phyloP scores from a whole-genome alignment of 2,329 filamentous ascomycete species.

The Claviceps paspali region DNA sequence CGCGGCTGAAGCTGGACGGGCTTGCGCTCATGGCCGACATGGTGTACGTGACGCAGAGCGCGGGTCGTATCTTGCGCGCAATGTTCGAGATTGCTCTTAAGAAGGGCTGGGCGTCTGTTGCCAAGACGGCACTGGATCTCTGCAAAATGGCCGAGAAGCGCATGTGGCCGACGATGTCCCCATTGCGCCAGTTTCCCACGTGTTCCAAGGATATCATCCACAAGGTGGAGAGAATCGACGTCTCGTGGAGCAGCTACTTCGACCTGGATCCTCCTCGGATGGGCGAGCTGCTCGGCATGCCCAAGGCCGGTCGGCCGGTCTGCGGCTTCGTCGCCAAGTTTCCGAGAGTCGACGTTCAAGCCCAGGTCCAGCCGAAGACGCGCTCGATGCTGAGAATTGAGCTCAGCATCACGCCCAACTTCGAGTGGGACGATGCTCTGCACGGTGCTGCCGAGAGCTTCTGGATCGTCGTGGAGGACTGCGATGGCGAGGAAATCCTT shows the following conservation, averaged over 20 bases:
- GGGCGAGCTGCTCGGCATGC: slow-evolving; percentile 85
- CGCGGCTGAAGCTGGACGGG: slow-evolving; percentile 81
- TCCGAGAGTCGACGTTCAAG: slow-evolving; percentile 80
- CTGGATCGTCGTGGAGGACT: slow-evolving; percentile 96
- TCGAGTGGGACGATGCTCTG: slow-evolving; percentile 83
- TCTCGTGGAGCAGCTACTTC: slow-evolving; percentile 87
- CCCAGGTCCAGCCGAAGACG: slow-evolving; percentile 87
- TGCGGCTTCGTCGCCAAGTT: slow-evolving; percentile 85
- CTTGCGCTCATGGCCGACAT: slow-evolving; percentile 95
- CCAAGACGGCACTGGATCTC: slow-evolving; percentile 80
- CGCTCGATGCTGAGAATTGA: slow-evolving; percentile 84
- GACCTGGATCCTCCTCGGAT: slow-evolving; percentile 92
- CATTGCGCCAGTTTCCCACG: slow-evolving; percentile 72
- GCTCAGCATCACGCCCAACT: slow-evolving; percentile 82
- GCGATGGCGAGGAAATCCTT: slow-evolving; percentile 88
- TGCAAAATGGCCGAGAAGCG: slow-evolving; percentile 99
- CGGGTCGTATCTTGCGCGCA: slow-evolving; percentile 84
- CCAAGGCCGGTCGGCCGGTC: slow-evolving; percentile 72
- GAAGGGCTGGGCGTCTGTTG: slow-evolving; percentile 89
- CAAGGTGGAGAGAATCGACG: slow-evolving; percentile 89
- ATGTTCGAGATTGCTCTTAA: slow-evolving; percentile 96
- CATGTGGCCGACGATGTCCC: slow-evolving; percentile 99
- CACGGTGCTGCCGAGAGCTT: slow-evolving; percentile 85
- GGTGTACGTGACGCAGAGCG: slow-evolving; percentile 96
- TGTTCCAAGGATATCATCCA: slow-evolving; percentile 76